Conservation (phyloP, 2,329 filamentous ascomycete genomes). For the Calonectria henricotiae region DNA sequence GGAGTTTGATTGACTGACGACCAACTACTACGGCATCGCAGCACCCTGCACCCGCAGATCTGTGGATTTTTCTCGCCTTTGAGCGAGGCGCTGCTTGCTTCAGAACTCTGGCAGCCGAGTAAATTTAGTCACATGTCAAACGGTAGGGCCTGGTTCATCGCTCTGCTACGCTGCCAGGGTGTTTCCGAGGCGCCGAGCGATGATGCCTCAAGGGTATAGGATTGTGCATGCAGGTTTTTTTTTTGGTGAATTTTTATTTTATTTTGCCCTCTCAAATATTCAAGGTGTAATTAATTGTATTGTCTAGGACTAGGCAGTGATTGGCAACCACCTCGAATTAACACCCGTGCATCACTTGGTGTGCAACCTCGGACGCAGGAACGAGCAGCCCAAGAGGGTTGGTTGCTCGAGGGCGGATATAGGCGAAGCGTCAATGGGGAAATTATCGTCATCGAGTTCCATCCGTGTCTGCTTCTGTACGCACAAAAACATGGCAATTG, state of each 20-base stretch:
- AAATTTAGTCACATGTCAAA: conserved; percentile 32
- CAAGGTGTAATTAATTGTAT: conserved; percentile 22
- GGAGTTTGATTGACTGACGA: not conserved
- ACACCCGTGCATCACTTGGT: not conserved
- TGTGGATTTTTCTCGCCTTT: not conserved
- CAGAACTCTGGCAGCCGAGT: not conserved
- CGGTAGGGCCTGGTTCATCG: conserved; percentile 18
- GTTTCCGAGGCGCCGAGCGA: conserved; percentile 33
- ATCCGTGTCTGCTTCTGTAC: not conserved
- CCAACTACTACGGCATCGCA: not conserved
- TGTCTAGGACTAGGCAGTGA: not conserved
- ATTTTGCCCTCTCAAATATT: not conserved
- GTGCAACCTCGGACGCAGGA: conserved; percentile 32
- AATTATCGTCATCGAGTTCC: conserved; percentile 27
- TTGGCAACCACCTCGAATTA: conserved; percentile 34
- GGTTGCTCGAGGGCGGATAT: conserved; percentile 1
- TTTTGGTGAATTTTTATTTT: not conserved
- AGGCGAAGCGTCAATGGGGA: not conserved
- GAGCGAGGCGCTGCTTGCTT: not conserved
- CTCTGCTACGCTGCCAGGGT: conserved; percentile 25
- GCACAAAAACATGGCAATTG: not conserved
- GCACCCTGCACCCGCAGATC: not conserved
- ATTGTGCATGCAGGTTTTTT: not conserved
- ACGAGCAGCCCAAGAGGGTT: conserved; percentile 1
- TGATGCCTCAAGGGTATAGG: conserved; percentile 26